Conservation (phyloP, 352 stramenopile species). For the Hyaloperonospora brassicae region DNA sequence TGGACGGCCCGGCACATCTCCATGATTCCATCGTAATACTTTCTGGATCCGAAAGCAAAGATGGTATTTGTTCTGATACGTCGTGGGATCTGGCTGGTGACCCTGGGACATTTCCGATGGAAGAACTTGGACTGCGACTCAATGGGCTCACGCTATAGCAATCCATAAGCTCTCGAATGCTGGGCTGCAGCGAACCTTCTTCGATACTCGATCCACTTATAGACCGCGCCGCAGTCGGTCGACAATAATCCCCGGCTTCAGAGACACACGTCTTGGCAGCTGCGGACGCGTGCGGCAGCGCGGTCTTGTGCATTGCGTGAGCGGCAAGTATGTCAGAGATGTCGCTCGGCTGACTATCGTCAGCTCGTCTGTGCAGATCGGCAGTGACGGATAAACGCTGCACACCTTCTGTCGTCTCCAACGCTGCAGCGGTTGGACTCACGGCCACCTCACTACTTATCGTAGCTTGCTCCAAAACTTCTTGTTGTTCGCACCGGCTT, state of each 20-base stretch:
- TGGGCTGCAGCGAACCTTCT: constrained; percentile 4
- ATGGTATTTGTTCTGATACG: constrained; percentile 8
- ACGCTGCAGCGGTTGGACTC: neutral
- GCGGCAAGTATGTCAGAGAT: constrained; percentile 5
- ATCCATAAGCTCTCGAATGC: constrained; percentile 13
- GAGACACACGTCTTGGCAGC: neutral
- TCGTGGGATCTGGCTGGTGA: constrained; percentile 7
- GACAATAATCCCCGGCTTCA: constrained; percentile 1
- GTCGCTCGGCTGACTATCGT: constrained; percentile 7
- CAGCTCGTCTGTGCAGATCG: constrained; percentile 2
- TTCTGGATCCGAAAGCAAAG: constrained; percentile 11
- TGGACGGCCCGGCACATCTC: constrained; percentile 14
- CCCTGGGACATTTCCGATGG: constrained; percentile 6
- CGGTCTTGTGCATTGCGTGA: neutral
- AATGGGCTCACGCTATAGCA: constrained; percentile 13
- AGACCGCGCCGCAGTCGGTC: neutral
- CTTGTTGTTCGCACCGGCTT: constrained; percentile 13
- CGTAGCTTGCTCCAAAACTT: constrained; percentile 1
- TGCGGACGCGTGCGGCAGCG: neutral
- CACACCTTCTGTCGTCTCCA: constrained; percentile 2
- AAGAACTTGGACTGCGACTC: constrained; percentile 9
- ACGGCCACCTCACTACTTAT: neutral
- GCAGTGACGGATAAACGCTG: constrained; percentile 12
- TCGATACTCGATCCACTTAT: constrained; percentile 10
- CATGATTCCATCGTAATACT: constrained; percentile 14